Evolutionary conservation across 371 early-diverging fungal species (phyloP).

Genomic region (Fennellomyces sp.): DNA sequence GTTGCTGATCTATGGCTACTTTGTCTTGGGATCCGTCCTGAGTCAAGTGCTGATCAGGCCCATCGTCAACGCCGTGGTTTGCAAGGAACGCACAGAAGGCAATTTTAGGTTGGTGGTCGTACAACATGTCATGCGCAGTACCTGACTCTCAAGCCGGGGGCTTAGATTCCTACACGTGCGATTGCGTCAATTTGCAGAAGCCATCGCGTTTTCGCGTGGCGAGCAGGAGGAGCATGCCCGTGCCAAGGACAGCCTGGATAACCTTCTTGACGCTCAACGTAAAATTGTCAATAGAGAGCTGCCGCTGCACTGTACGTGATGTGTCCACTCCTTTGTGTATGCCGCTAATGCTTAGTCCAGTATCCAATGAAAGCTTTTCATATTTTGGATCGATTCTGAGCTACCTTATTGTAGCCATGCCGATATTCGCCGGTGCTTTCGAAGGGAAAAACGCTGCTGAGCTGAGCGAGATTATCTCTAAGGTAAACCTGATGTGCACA

Average conservation of each 20-base stretch:
- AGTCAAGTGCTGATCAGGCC: constrained; percentile 71
- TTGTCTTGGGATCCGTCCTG: constrained; percentile 64
- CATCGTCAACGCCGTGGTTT: constrained; percentile 74
- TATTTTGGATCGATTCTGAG: constrained; percentile 84
- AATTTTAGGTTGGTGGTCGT: constrained; percentile 56
- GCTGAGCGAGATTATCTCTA: constrained; percentile 76
- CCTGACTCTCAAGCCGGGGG: neutral
- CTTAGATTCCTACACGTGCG: constrained; percentile 71
- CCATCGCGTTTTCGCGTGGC: constrained; percentile 80
- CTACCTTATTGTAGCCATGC: constrained; percentile 83
- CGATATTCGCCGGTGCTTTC: constrained; percentile 79
- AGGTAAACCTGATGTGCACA: too few relatives aligned
- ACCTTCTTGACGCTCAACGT: constrained; percentile 58
- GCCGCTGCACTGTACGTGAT: constrained; percentile 59
- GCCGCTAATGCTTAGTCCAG: constrained; percentile 19
- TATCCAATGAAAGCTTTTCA: constrained; percentile 69
- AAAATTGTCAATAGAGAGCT: constrained; percentile 64
- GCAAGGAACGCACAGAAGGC: constrained; percentile 82
- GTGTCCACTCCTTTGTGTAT: neutral
- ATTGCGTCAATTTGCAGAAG: constrained; percentile 74
- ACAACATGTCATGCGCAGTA: neutral
- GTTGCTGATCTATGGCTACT: constrained; percentile 69
- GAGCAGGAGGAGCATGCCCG: constrained; percentile 63
- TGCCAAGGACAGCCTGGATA: constrained; percentile 56
- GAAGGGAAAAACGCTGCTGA: constrained; percentile 68